Base-by-base conservation (phyloP, 2,329 filamentous ascomycete genomes). In the Trichophyton verrucosum region DNA sequence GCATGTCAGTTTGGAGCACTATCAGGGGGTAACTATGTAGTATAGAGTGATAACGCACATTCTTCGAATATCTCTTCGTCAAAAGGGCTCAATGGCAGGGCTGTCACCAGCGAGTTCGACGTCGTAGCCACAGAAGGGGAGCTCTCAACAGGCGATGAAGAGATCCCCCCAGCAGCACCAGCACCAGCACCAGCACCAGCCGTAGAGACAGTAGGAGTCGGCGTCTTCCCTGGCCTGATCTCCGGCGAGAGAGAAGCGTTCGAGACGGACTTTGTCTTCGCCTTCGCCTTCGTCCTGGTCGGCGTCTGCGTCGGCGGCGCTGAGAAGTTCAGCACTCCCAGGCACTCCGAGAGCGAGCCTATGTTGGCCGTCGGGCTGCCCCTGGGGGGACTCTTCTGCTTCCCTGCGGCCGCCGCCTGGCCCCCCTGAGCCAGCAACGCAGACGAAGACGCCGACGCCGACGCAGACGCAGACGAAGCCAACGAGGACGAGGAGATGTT, bases 11-110 rank as follows among this genome's bases (percentile, higher is more conserved):
- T 33, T 40, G 3, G 40, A 13, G 1, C 33, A 9, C 36, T n/a
- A 56, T 22, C 15, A 58, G 11, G 5, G 53, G 4, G 17, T 2
- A n/a, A n/a, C n/a, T n/a, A 20, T 20, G 20, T 20, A 20, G 15
- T 57, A 15, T 15, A n/a, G 30, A 24, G 33, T 13, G 13, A 44
- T 27, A n/a, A 47, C 36, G 22, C 49, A 63, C 62, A 63, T 42
- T 63, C 62, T 60, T 49, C 49, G 42, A 63, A 61, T 7, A 63
- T 17, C 46, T 60, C 60, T 30, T 56, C 60, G 38, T 63, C 62
- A 59, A 63, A 63, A 13, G 53, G 20, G 7, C 27, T 60, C 6
- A 60, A 47, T 8, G 57, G 57, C 33, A 59, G n/a, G 2, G 57
- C 57, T 7, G 55, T 42, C 33, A 27, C 40, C 36, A 55, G 20